phyloP scores from a whole-genome alignment of 805 yeast species.

The Millerago galiae region DNA sequence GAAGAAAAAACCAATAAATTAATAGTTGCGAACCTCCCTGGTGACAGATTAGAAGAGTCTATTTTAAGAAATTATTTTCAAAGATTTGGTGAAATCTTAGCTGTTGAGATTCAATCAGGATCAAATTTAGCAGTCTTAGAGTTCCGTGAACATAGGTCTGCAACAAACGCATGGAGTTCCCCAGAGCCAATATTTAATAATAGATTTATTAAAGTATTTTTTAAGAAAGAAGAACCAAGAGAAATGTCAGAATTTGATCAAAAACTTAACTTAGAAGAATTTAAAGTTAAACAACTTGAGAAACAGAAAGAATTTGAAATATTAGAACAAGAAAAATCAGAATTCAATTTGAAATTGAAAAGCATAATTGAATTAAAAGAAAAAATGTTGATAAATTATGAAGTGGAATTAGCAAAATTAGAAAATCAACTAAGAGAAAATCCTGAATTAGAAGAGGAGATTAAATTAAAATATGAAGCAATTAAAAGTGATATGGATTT shows the following conservation, averaged over 20 bases:
- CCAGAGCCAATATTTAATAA: constrained; percentile 42
- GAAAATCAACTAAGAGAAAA: constrained; percentile 11
- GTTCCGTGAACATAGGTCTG: constrained; percentile 30
- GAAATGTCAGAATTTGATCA: neutral
- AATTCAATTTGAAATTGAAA: constrained; percentile 26
- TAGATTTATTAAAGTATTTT: constrained; percentile 42
- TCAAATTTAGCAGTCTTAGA: constrained; percentile 33
- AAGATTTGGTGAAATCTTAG: constrained; percentile 33
- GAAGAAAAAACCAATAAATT: constrained; percentile 17
- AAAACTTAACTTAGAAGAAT: constrained; percentile 31
- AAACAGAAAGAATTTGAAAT: constrained; percentile 37
- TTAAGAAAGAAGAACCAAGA: constrained; percentile 20
- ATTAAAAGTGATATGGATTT: constrained; percentile 16
- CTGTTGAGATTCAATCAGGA: constrained; percentile 24
- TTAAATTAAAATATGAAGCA: constrained; percentile 7
- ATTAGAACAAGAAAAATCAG: constrained; percentile 28
- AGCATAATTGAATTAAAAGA: constrained; percentile 29
- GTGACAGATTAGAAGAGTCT: constrained; percentile 32
- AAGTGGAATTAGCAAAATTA: constrained; percentile 18
- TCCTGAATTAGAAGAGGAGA: constrained; percentile 14
- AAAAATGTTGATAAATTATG: constrained; percentile 29
- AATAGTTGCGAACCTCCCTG: constrained; percentile 38
- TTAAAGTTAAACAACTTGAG: constrained; percentile 30
- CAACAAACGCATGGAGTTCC: constrained; percentile 35
- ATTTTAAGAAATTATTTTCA: constrained; percentile 30